Evolutionary conservation across 352 stramenopile species (phyloP), one percentile per base, ranked within the genome.

Genomic region (Hyaloperonospora brassicae): DNA sequence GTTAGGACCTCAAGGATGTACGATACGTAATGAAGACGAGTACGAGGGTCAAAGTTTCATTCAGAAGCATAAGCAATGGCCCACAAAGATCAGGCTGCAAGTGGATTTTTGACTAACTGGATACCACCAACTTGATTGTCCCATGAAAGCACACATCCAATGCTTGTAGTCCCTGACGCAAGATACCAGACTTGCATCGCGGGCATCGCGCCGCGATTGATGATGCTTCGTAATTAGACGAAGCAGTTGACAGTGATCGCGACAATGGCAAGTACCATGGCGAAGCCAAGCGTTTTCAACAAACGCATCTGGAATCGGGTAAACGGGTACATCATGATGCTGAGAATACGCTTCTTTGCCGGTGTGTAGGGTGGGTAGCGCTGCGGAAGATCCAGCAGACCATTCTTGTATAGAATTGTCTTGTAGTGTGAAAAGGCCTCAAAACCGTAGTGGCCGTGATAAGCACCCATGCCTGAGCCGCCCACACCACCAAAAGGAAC

Each of bases 361-460:
- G 52, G 42, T 21, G 62, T 70, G 59, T 80, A 87, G 39, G 73
- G 77, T 23, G 66, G 52, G 41, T 81, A 92, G 1, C 80, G 76
- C 54, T 71, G 58, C 24, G 73, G 71, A 6, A 78, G 21, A 58
- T 89, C 63, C 35, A 87, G 38, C 24, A 83, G 8, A 13, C 62
- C 72, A 44, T 81, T 79, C 61, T 89, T 89, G 52, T 78, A 73
- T 34, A 89, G 55, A 40, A 89, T 76, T 0, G 74, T 57, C 52
- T 89, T 89, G 31, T 65, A 62, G 61, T 89, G 80, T 12, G 76
- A 82, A 48, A 93, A 91, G 8, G 73, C 69, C n/a, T 86, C 56
- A 42, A 97, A 95, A 35, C 78, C 78, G 50, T 74, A 62, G 41
- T 83, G 73, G 8, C 91, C 91, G 52, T 94, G 84, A 59, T 95